Conservation (phyloP, 169 alveolate genomes). For the Eimeria zaria region DNA sequence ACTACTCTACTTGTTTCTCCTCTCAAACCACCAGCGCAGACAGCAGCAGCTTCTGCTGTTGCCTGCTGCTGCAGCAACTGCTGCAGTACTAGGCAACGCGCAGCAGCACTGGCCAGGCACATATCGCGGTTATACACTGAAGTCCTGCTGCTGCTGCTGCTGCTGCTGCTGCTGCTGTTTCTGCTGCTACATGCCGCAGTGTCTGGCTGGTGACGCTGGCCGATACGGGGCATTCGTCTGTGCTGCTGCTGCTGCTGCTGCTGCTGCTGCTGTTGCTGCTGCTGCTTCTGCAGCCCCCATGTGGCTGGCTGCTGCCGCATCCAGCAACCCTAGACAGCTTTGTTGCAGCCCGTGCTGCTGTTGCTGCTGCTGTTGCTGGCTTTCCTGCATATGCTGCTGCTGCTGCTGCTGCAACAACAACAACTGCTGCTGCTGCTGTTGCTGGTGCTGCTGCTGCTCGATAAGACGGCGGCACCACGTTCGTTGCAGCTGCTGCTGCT, state of each 20-base stretch:
- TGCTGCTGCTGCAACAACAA: constrained; percentile 21
- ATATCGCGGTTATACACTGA: neutral
- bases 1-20: too few relatives aligned
- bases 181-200: constrained; percentile 1
- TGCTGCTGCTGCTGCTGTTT: constrained; percentile 28
- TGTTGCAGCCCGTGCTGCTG: constrained; percentile 23
- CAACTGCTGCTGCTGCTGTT: too few relatives aligned
- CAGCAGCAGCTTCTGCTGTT: neutral
- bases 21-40: too few relatives aligned
- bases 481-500: constrained; percentile 8
- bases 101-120: neutral
- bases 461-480: neutral
- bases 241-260: constrained; percentile 30
- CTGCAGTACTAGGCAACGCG: neutral
- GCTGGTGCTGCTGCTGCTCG: constrained; percentile 21
- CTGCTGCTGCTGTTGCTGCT: constrained; percentile 20
- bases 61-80: neutral
- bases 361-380: neutral
- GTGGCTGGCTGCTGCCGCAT: neutral
- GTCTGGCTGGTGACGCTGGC: neutral
- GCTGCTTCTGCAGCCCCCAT: neutral
- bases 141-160: constrained; percentile 15
- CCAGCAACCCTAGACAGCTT: neutral
- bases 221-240: neutral
- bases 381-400: too few relatives aligned